phyloP scores from a whole-genome alignment of 306 rosid genomes.

The Pyrus pyrifolia region DNA sequence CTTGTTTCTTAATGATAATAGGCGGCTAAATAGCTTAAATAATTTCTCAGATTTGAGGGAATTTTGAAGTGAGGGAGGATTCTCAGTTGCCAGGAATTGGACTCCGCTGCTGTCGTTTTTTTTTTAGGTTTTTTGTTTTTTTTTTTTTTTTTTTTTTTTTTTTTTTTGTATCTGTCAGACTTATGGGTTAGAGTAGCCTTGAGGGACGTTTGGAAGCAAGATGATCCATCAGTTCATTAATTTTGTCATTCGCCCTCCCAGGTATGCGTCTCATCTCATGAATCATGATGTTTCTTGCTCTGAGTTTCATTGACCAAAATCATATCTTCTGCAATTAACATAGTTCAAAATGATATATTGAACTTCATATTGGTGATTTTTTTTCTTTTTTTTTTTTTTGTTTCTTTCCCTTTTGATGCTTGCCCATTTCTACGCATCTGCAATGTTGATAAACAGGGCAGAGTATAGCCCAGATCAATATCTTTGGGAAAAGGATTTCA shows the following conservation, averaged over 20 bases:
- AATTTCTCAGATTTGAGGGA: neutral
- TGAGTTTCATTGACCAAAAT: neutral
- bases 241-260: slow-evolving; percentile 96
- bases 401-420: neutral
- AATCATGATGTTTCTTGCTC: neutral
- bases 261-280: slow-evolving; percentile 35
- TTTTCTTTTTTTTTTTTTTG: neutral
- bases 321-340: neutral
- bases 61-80: neutral
- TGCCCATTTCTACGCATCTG: slow-evolving; percentile 3
- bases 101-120: slow-evolving; percentile 18
- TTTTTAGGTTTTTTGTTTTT: neutral
- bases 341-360: neutral
- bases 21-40: neutral
- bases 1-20: neutral
- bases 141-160: too few species aligned
- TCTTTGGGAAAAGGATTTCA: slow-evolving; percentile 88
- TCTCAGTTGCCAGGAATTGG: slow-evolving; percentile 17
- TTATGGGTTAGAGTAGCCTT: slow-evolving; percentile 48
- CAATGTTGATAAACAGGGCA: slow-evolving; percentile 55
- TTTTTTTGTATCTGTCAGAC: neutral
- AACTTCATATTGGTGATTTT: neutral
- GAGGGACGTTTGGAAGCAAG: slow-evolving; percentile 30
- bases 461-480: slow-evolving; percentile 90
- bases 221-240: slow-evolving; percentile 96